phyloP scores from a whole-genome alignment of 1,139 yeast species.

The Magnusiomyces clavatus region DNA sequence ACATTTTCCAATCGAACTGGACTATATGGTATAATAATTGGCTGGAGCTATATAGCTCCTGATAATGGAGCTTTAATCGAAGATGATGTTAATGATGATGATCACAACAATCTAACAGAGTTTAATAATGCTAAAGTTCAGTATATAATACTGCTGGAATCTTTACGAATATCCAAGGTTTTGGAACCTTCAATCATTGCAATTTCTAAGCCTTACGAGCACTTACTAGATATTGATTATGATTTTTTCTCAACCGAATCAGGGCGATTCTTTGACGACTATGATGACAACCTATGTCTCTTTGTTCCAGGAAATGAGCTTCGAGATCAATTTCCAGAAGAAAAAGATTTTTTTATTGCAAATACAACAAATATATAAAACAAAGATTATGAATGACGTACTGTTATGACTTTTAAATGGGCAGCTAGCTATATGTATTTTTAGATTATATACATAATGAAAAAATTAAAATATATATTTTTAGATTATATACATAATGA shows the following conservation, averaged over 20 bases:
- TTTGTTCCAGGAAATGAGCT: not conserved
- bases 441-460: too few relatives aligned
- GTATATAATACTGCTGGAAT: not conserved
- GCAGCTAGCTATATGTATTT: not conserved
- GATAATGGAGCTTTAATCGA: too few relatives aligned
- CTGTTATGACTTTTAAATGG: not conserved
- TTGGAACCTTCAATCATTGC: not conserved
- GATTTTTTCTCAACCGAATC: not conserved
- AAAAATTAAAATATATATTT: too few relatives aligned
- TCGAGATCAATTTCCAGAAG: not conserved
- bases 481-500: too few relatives aligned
- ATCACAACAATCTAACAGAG: too few relatives aligned
- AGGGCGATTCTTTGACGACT: not conserved
- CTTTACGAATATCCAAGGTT: not conserved
- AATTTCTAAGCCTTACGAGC: not conserved
- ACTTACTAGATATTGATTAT: not conserved
- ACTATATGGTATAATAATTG: slow-evolving; percentile 9
- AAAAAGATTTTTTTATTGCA: not conserved
- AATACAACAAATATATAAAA: not conserved
- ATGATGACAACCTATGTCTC: not conserved
- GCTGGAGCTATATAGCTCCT: slow-evolving; percentile 5
- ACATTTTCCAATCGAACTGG: slow-evolving; percentile 2
- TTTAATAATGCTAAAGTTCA: not conserved
- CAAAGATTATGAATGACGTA: too few relatives aligned
- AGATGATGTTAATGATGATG: too few relatives aligned